Base-by-base conservation (phyloP, 306 rosid species). In the Sechiopsis laciniata region DNA sequence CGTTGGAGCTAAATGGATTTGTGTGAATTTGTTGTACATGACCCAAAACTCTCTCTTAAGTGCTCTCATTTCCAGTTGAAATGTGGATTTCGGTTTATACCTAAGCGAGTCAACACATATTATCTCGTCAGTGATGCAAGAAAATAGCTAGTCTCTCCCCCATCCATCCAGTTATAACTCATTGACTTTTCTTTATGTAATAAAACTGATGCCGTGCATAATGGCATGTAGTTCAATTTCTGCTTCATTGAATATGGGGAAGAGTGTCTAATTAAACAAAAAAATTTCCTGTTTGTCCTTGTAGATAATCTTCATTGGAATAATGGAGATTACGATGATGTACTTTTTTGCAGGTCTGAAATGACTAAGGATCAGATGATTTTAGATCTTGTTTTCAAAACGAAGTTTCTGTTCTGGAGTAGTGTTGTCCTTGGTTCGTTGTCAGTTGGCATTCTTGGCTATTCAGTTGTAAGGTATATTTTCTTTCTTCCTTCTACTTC, bases 341-440 rank as follows among this genome's bases (percentile, higher is more conserved):
- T 11, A 54, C 75, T 32, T 60, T 63, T 78, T 84, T 82, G 78
- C 82, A 90, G 98, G 82, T 87, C 89, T 59, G 90, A 87, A 73
- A 76, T 84, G 90, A 84, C 75, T 24, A 90, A 94, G 88, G 95
- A 94, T 71, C 87, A 87, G 85, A 90, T 94, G 92, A 84, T 94
- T 76, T 55, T 52, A 56, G 87, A 89, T 75, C 88, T 90, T 67
- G 80, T 87, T 73, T 74, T 74, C 70, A 82, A 69, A 79, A 67
- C 85, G 1, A 94, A 79, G 72, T 4, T 77, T 55, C 81, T 89
- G 70, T 83, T 90, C 78, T 82, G 92, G 89, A 63, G 85, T 78
- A 85, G 97, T 57, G 12, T 87, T 66, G 51, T 83, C 58, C 86
- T 90, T 10, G 86, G 95, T 81, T 85, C 97, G 9, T 22, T 94